A percentile compares a stretch with the other conserved stretches of the same genome.
These are phyloP conservation scores for Ogataea philodendri DNA, from an alignment of 805 yeast species.

Conservation along the genomic window DNA sequence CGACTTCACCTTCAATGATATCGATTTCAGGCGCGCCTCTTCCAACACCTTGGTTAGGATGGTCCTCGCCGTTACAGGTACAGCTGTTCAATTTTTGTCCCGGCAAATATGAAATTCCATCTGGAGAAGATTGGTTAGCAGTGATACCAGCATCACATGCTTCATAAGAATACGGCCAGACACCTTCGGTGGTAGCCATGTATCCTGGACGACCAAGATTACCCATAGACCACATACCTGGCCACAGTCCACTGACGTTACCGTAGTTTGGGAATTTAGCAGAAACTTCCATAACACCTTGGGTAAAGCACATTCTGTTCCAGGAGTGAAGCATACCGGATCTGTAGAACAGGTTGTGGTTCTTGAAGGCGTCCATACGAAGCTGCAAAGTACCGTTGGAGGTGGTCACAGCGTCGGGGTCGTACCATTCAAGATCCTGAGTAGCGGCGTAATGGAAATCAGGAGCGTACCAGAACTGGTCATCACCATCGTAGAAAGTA, in stretches of 20 bases:
- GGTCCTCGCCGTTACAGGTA: constrained; percentile 79
- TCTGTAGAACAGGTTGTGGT: constrained; percentile 77
- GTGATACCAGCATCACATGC: constrained; percentile 93
- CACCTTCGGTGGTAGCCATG: constrained; percentile 82
- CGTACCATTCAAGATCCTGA: constrained; percentile 89
- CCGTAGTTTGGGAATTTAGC: constrained; percentile 81
- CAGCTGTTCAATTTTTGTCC: constrained; percentile 80
- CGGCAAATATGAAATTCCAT: constrained; percentile 82
- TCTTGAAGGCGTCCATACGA: constrained; percentile 76
- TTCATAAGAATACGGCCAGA: constrained; percentile 91
- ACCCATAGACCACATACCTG: constrained; percentile 95
- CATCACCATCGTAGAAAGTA: constrained; percentile 87
- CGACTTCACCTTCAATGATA: constrained; percentile 80
- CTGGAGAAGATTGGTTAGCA: constrained; percentile 85
- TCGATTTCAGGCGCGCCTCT: constrained; percentile 97
- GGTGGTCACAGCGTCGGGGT: constrained; percentile 85
- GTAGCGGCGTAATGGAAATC: constrained; percentile 87
- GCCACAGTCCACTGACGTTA: constrained; percentile 84
- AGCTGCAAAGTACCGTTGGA: constrained; percentile 66
- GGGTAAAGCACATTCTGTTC: constrained; percentile 88
- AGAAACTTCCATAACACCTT: constrained; percentile 75
- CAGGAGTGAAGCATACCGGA: constrained; percentile 92
- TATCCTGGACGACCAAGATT: constrained; percentile 92
- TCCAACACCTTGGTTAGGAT: constrained; percentile 84
- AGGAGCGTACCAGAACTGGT: constrained; percentile 86